Percentiles rank a stretch among this genome's conserved stretches.
Conservation (phyloP, 1,139 yeast species). For the Hanseniaspora uvarum region DNA sequence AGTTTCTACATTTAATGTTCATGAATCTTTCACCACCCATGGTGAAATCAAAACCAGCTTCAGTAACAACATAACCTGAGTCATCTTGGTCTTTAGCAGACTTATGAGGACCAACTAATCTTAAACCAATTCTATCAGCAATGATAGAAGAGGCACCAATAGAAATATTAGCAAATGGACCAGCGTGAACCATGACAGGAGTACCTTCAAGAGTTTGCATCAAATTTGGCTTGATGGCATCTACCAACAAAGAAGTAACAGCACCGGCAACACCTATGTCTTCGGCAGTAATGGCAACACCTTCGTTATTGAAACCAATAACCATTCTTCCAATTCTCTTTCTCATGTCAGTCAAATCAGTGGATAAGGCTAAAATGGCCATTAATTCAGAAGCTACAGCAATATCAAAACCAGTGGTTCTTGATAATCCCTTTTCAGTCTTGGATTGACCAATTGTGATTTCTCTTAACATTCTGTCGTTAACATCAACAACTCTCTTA, state of each 20-base stretch:
- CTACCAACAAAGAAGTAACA: slow-evolving; percentile 63
- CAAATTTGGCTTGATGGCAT: slow-evolving; percentile 72
- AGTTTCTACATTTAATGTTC: slow-evolving; percentile 68
- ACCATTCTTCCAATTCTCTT: slow-evolving; percentile 61
- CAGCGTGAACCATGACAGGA: slow-evolving; percentile 76
- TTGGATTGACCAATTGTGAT: slow-evolving; percentile 68
- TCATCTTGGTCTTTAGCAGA: slow-evolving; percentile 35
- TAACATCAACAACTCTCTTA: slow-evolving; percentile 72
- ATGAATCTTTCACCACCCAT: slow-evolving; percentile 85
- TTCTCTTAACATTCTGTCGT: slow-evolving; percentile 66
- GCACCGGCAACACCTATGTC: slow-evolving; percentile 79
- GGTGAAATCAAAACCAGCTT: slow-evolving; percentile 78
- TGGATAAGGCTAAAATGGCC: slow-evolving; percentile 70
- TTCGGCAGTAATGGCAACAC: slow-evolving; percentile 63
- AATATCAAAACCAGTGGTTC: slow-evolving; percentile 68
- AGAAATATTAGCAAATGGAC: slow-evolving; percentile 78
- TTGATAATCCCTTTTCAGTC: slow-evolving; percentile 65
- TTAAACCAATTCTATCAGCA: slow-evolving; percentile 65
- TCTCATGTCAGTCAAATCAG: slow-evolving; percentile 56
- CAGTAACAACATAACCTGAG: slow-evolving; percentile 66
- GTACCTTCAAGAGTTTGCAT: slow-evolving; percentile 83
- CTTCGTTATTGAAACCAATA: slow-evolving; percentile 53
- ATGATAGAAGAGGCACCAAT: slow-evolving; percentile 76
- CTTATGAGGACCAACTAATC: slow-evolving; percentile 41
- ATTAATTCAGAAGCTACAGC: slow-evolving; percentile 74